Conservation (phyloP, 129 eudicot genomes). For the Artemisia tridentata region DNA sequence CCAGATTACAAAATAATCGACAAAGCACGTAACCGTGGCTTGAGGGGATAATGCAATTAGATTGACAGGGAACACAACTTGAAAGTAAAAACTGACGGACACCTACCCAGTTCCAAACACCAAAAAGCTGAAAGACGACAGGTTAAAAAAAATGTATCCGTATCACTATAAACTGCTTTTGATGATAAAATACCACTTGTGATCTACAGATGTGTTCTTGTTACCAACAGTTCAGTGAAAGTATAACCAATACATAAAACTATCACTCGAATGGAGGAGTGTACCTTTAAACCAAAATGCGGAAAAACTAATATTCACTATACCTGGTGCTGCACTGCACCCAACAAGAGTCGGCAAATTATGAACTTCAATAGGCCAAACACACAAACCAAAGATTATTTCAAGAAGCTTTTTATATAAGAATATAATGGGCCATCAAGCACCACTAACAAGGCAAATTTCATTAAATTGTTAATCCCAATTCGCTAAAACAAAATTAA, state of each 20-base stretch:
- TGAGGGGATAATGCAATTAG: too few species aligned
- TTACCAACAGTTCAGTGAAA: too few species aligned
- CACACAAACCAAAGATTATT: neutral
- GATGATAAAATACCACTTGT: too few species aligned
- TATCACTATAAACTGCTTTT: too few species aligned
- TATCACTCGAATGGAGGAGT: neutral
- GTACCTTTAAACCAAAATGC: neutral
- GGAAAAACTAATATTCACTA: neutral
- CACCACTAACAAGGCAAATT: slow-evolving; percentile 20
- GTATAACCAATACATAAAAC: neutral
- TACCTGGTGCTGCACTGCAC: neutral
- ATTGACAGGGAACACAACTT: too few species aligned
- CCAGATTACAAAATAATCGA: too few species aligned
- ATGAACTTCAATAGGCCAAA: neutral
- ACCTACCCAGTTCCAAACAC: too few species aligned
- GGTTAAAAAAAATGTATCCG: too few species aligned
- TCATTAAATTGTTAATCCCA: slow-evolving; percentile 24
- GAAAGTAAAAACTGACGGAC: too few species aligned
- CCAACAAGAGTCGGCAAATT: neutral
- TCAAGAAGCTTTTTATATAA: neutral
- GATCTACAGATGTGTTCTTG: too few species aligned
- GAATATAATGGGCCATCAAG: neutral
- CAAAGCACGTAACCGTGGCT: too few species aligned
- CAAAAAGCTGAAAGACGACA: too few species aligned
- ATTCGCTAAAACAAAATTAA: slow-evolving; percentile 26